Base-by-base conservation (phyloP, 768 basidiomycete species). In the Lanmaoa rubissima region DNA sequence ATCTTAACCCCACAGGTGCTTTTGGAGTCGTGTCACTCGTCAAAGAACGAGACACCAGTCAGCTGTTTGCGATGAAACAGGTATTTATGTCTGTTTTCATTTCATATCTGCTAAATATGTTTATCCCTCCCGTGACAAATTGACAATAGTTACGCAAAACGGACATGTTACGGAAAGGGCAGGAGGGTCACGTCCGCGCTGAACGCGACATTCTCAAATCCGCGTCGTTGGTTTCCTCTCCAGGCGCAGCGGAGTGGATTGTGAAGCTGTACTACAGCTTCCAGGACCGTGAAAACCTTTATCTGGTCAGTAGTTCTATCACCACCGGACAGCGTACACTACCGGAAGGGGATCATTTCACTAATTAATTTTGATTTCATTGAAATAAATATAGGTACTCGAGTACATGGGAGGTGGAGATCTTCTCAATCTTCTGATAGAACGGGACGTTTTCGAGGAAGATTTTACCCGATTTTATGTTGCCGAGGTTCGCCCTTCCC, bases 341-440 rank as follows among this genome's bases (percentile, higher is more conserved):
- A 59, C 60, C 56, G 9, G 55, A 64, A 61, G 55, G 65, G 69
- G 66, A 57, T 68, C 50, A 70, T 68, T 59, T 62, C 53, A 58
- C 72, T 76, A 70, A 77, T 77, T 77, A 78, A 82, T 83, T 77
- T 81, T 70, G 78, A 80, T 82, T 82, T 85, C 79, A 82, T 74
- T 53, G 41, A 64, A 63, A 58, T 59, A 66, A 68, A 67, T 68
- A 64, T 76, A 92, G 91, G 83, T 95, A 49, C 82, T 96, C 45
- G 91, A 96, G 69, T 97, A 87, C 73, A 96, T 96, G 92, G 93
- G 94, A 60, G 94, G 94, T 54, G 93, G 95, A 55, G 95, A 98
- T 77, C 85, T 98, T 64, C 84, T 99, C 53, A 97, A 97, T 73
- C 84, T 98, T 64, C 80, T 98, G 69, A 96, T 98, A 65, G 92